A percentile compares a stretch with the other conserved stretches of the same genome.
phyloP scores from a whole-genome alignment of 2,329 filamentous ascomycete genomes.

The Calonectria hawksworthii region DNA sequence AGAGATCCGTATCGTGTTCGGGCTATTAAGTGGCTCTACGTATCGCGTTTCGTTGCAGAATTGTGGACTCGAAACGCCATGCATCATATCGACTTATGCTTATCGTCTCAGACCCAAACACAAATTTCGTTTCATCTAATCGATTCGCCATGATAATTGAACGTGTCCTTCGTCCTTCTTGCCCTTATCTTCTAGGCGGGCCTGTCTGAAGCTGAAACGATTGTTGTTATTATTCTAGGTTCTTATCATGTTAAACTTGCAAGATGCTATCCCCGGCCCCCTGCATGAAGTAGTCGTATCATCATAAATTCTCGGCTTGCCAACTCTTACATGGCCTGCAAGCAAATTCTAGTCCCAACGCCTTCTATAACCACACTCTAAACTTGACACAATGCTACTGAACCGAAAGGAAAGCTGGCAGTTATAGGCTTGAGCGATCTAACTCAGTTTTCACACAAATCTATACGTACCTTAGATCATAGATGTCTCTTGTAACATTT shows the following conservation, averaged over 20 bases:
- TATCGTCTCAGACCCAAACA: neutral
- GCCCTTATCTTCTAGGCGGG: neutral
- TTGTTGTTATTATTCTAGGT: neutral
- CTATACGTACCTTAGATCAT: neutral
- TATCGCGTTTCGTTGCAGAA: neutral
- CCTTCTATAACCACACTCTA: neutral
- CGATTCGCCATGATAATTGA: neutral
- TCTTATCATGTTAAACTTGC: neutral
- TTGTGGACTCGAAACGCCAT: neutral
- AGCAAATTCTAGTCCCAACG: neutral
- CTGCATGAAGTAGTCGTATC: neutral
- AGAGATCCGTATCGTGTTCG: too few relatives aligned
- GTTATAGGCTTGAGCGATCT: neutral
- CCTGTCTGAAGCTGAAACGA: neutral
- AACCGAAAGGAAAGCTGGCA: neutral
- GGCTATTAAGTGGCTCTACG: too few relatives aligned
- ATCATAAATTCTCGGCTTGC: neutral
- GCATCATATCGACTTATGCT: neutral
- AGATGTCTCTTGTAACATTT: neutral
- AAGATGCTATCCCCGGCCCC: neutral
- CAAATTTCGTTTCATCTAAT: neutral
- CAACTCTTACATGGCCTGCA: neutral
- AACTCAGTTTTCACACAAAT: neutral
- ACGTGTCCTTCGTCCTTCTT: neutral
- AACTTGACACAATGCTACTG: neutral